A percentile compares a stretch with the other conserved stretches of the same genome.
These are phyloP conservation scores for Verticillium zaregamsianum DNA, from an alignment of 2,329 filamentous ascomycete genomes.

Conservation along the genomic window DNA sequence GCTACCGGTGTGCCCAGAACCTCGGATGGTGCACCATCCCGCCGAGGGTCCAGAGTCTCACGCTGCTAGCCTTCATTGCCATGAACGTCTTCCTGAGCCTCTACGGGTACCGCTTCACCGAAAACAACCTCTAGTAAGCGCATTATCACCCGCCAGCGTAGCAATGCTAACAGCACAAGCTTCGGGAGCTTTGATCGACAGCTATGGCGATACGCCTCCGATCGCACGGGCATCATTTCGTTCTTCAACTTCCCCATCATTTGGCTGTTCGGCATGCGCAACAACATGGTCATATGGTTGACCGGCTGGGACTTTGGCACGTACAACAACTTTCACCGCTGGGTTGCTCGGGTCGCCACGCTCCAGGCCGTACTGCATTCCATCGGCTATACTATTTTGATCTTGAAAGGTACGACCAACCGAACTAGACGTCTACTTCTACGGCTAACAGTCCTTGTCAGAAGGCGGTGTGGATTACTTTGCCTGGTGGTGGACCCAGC, in stretches of 20 bases:
- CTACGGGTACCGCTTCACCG: slow-evolving; percentile 31
- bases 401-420: slow-evolving; percentile 26
- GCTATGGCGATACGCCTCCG: slow-evolving; percentile 51
- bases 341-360: slow-evolving; percentile 59
- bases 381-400: slow-evolving; percentile 49
- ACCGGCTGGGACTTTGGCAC: slow-evolving; percentile 67
- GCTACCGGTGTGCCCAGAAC: slow-evolving; percentile 35
- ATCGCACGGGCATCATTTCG: slow-evolving; percentile 60
- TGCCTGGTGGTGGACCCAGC: slow-evolving; percentile 30
- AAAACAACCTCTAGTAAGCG: slow-evolving; percentile 35
- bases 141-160: background rate
- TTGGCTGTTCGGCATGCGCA: slow-evolving; percentile 64
- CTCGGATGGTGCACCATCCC: slow-evolving; percentile 41
- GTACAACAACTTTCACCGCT: slow-evolving; percentile 65
- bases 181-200: slow-evolving; percentile 29
- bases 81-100: slow-evolving; percentile 33
- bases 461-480: slow-evolving; percentile 34
- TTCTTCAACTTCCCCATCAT: slow-evolving; percentile 60
- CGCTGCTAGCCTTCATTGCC: slow-evolving; percentile 29
- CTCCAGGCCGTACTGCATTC: slow-evolving; percentile 61
- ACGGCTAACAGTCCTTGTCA: slow-evolving; percentile 7
- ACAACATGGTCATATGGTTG: slow-evolving; percentile 61
- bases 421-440: background rate
- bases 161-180: slow-evolving; percentile 16
- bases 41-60: slow-evolving; percentile 36